These are phyloP conservation scores for Lupinus albus DNA, from an alignment of 306 rosid species.

Conservation along the genomic window DNA sequence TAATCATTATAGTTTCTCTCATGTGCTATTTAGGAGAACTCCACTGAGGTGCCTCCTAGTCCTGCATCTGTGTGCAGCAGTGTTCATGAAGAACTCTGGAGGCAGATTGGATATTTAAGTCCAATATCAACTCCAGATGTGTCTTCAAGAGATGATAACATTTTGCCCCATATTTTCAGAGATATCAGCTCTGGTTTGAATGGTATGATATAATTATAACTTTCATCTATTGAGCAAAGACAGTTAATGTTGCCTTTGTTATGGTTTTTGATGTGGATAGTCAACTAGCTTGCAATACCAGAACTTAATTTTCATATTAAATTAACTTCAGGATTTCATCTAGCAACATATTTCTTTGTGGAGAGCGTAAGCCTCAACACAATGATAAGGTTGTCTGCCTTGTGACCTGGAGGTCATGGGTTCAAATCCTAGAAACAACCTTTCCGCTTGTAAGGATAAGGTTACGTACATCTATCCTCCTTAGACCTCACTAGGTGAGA, in stretches of 20 bases:
- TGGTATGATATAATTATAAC: conserved; percentile 54
- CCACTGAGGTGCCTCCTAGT: conserved; percentile 99
- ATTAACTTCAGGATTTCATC: conserved; percentile 18
- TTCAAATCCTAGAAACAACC: no score
- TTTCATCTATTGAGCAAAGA: conserved; percentile 31
- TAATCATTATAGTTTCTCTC: conserved; percentile 36
- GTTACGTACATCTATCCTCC: no score
- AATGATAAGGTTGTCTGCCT: no score
- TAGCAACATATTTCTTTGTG: no score
- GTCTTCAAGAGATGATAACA: conserved; percentile 66
- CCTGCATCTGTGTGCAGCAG: conserved; percentile 98
- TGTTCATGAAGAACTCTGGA: conserved; percentile 83
- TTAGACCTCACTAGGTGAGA: no score
- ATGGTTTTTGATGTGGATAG: background rate
- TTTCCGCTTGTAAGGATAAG: no score
- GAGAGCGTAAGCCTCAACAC: no score
- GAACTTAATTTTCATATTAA: conserved; percentile 27
- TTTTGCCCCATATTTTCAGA: conserved; percentile 66
- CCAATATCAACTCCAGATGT: conserved; percentile 78
- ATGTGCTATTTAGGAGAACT: conserved; percentile 68
- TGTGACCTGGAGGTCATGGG: no score
- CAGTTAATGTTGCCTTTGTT: background rate
- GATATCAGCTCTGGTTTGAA: conserved; percentile 86
- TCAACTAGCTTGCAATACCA: conserved; percentile 30
- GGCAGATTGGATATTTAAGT: conserved; percentile 67